Conservation (phyloP, 805 yeast genomes). For the Metschnikowia rubicola region DNA sequence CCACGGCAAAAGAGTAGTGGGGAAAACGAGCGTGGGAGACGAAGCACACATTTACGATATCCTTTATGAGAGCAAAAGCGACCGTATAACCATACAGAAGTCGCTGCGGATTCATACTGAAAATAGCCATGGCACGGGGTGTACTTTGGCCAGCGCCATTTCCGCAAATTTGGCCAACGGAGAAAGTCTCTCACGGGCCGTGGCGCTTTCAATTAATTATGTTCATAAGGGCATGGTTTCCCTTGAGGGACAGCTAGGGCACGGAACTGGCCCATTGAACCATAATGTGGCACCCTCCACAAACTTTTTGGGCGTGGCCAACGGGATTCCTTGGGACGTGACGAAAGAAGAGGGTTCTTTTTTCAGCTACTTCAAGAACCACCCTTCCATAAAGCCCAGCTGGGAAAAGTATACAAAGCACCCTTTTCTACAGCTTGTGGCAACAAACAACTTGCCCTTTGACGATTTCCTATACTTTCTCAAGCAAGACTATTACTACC, state of each 20-base stretch:
- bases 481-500: constrained; percentile 66
- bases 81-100: constrained; percentile 40
- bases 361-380: constrained; percentile 49
- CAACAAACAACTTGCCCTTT: constrained; percentile 47
- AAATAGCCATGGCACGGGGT: constrained; percentile 87
- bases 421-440: constrained; percentile 54
- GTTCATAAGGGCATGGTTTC: constrained; percentile 60
- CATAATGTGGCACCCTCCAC: constrained; percentile 1
- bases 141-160: constrained; percentile 79
- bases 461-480: constrained; percentile 52
- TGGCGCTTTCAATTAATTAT: constrained; percentile 57
- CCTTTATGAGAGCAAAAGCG: constrained; percentile 43
- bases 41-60: constrained; percentile 44
- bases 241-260: constrained; percentile 1
- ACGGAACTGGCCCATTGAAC: constrained; percentile 6
- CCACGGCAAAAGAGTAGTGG: background rate
- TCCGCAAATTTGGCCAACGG: constrained; percentile 71
- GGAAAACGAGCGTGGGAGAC: background rate
- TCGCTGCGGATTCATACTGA: constrained; percentile 45
- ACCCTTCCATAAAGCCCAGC: constrained; percentile 49
- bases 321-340: background rate
- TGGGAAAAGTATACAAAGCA: constrained; percentile 65
- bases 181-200: constrained; percentile 42
- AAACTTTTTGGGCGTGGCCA: constrained; percentile 1
- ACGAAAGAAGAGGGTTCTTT: constrained; percentile 16